Base-by-base conservation (phyloP, 2,329 filamentous ascomycete species). In the Ilyonectria sp. region DNA sequence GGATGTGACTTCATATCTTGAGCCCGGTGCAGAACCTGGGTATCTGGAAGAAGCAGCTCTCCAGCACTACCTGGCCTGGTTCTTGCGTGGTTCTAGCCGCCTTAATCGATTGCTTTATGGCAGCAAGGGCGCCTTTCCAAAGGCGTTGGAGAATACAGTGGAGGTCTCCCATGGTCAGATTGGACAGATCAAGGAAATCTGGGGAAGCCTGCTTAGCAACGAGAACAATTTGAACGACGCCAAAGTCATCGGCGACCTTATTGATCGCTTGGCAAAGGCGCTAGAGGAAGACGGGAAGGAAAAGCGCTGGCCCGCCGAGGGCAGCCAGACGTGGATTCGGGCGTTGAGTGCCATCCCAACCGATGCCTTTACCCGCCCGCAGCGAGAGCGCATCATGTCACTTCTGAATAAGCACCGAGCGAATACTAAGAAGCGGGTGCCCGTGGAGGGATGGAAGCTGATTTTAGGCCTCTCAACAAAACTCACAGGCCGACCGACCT, bases 401-500 rank as follows among this genome's bases (percentile, higher is more conserved):
- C 68, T 77, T 2, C 68, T 85, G 3, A 67, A 79, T 8, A 70
- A 74, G 7, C 69, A 75, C 21, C 72, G 75, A 57, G 75, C 60
- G 7, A 76, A 78, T 44, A 60, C 72, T 5, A 74, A 73, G 2
- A 76, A 75, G 31, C 69, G 72, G 23, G 56, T 78, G 3, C 67
- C 77, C 4, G 37, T 77, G 2, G 71, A 77, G 10, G 70, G 75
- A 10, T 83, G 81, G 79, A 81, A 78, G 56, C 65, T 79, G 10
- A 71, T 85, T 6, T 76, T 89, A 7, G 80, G 82, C 21, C 71
- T 89, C 54, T 82, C 84, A 69, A 75, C 82, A 3, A 88, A 86
- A 71, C 76, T 88, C 26, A 86, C 88, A 82, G 75, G 77, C 6
- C 81, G 82, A n/a, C 82, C 86, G 0, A 87, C 85, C 0, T 87